These are phyloP conservation scores for Aethionema arabicum DNA, from an alignment of 345 rosid genomes.

Conservation along the genomic window DNA sequence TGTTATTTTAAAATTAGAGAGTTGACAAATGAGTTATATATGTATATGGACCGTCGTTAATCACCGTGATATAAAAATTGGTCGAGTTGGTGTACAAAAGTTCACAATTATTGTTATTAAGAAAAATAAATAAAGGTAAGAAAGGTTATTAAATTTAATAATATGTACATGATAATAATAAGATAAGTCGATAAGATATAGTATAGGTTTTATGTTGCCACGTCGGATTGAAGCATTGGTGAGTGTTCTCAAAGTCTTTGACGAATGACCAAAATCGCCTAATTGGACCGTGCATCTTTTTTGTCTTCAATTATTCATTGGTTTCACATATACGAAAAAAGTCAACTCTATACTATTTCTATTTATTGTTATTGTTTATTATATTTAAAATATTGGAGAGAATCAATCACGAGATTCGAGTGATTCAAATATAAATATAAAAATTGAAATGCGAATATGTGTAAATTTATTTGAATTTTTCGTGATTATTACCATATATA, in stretches of 20 bases:
- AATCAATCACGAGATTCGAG: conserved; percentile 9
- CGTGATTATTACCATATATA: no score
- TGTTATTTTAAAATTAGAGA: no score
- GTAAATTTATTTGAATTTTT: no score
- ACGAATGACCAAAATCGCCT: conserved; percentile 30
- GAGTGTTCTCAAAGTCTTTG: conserved; percentile 13
- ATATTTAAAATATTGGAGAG: not conserved
- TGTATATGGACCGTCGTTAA: no score
- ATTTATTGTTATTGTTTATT: not conserved
- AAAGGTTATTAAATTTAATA: not conserved
- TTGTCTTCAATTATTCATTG: not conserved
- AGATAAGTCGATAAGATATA: not conserved
- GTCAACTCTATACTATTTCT: conserved; percentile 19
- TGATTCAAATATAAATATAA: conserved; percentile 6
- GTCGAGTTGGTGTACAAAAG: no score
- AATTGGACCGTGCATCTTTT: conserved; percentile 21
- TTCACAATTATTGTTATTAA: no score
- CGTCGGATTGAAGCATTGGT: conserved; percentile 16
- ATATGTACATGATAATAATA: not conserved
- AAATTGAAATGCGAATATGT: no score
- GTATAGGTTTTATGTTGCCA: conserved; percentile 27
- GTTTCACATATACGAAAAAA: not conserved
- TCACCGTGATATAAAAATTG: no score
- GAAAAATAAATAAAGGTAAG: no score
- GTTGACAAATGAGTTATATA: no score